Evolutionary conservation across 495 filamentous ascomycete genomes (phyloP), one percentile per base, ranked within the genome.

Genomic region (Aspergillus baeticus): DNA sequence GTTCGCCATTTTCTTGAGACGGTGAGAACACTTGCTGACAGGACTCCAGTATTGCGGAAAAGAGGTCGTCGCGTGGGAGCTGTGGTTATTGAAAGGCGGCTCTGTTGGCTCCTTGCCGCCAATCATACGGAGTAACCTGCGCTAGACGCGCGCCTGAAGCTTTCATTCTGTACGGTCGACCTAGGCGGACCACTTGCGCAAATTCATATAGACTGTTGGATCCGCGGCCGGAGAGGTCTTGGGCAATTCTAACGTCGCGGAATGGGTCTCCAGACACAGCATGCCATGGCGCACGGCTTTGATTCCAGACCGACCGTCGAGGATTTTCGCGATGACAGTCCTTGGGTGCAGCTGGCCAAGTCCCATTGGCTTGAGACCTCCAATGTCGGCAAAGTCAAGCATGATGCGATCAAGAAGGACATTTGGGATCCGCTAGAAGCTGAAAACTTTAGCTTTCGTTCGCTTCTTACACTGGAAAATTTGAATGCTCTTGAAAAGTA

Each of bases 391-490:
- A 95, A 88, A 76, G 87, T 90, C 64, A 94, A 90, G 77, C 84
- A 86, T 35, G 89, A 95, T 56, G 84, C 92, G 51, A 76, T 98
- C 61, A 94, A 96, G 74, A 81, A 82, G 59, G 89, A 93, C 60
- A 86, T 99, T 38, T 99, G 94, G 90, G 91, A 94, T 73, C 79
- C 84, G 15, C 73, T 99, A 55, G 91, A 98, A 69, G 83, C 84
- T 59, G 86, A 91, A 46, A 77, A 77, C 39, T 97, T 96, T 65
- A 80, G 79, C n/a, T 83, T 83, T 66, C 87, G 82, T 61, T 86
- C 86, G 11, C 81, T 98, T 31, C 78, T 96, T 53, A 81, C 88
- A 6, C 77, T 99, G 59, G 94, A 99, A 73, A 91, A 92, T 57
- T 69, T 97, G 59, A 93, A 96, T 73, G 82, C 95, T 37, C 72